Percentiles rank a stretch among this genome's conserved stretches.
phyloP scores from a whole-genome alignment of 1,284 basidiomycete species.

The Cutaneotrichosporon sp. region DNA sequence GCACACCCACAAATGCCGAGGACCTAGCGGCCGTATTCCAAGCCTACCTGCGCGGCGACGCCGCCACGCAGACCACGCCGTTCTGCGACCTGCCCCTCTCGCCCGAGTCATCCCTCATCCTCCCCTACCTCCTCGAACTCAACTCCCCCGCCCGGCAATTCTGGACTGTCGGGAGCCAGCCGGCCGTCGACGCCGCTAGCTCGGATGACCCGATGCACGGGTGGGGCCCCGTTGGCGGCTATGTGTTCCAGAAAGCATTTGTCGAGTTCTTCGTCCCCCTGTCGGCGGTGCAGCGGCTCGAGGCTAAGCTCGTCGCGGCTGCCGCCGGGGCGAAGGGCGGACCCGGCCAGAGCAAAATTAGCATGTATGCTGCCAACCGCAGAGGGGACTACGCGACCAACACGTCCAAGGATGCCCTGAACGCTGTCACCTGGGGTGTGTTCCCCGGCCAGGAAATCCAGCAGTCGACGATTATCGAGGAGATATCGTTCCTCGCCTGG shows the following conservation, averaged over 20 bases:
- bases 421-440: constrained; percentile 99
- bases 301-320: constrained; percentile 45
- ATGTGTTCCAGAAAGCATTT: constrained; percentile 96
- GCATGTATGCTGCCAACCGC: constrained; percentile 79
- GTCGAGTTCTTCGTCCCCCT: constrained; percentile 86
- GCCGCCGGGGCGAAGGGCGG: constrained; percentile 18
- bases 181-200: constrained; percentile 74
- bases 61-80: constrained; percentile 67
- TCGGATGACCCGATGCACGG: constrained; percentile 76
- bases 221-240: constrained; percentile 87
- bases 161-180: constrained; percentile 98
- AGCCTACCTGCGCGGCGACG: constrained; percentile 61
- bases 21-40: constrained; percentile 80
- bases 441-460: constrained; percentile 98
- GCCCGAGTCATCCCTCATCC: constrained; percentile 75
- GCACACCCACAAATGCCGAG: constrained; percentile 61
- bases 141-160: constrained; percentile 62
- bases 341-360: constrained; percentile 57
- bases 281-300: constrained; percentile 62
- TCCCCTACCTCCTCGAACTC: constrained; percentile 69
- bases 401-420: constrained; percentile 84
- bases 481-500: constrained; percentile 95
- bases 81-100: constrained; percentile 85
- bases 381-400: constrained; percentile 90
- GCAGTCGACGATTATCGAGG: constrained; percentile 97